Base-by-base conservation (phyloP, 306 rosid genomes). In the Sechiopsis laciniata region DNA sequence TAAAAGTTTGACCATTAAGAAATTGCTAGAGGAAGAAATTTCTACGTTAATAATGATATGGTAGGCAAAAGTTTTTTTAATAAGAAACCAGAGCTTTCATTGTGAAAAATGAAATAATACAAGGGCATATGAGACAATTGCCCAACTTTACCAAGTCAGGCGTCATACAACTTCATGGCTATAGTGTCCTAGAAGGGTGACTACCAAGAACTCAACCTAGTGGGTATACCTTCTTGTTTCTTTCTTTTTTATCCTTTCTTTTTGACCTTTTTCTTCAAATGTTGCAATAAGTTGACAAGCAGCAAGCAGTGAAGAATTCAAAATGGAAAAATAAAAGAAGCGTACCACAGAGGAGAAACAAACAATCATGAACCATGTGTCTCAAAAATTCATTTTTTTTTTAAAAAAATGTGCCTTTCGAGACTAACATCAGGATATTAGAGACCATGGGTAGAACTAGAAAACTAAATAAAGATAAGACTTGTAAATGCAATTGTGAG, bases 381-480 rank as follows among this genome's bases (percentile, higher is more conserved):
- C 48, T 8, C 48, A 70, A 16, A 15, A 26, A 51, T 32, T 32
- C 37, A 26, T 26, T 32, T 32, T 32, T 26, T 32, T 32, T 32
- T 32, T 1, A 32, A 32, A 32, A 32, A 32, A 32, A 32, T 32
- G 37, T 32, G 37, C 5, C 37, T 32, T 32, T 32, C 4, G 37
- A 32, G 37, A 32, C 37, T 32, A 32, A 32, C 15, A 32, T 15
- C 11, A 22, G 24, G 16, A 69, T 51, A 8, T 45, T 4, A 8
- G 17, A 69, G 74, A 70, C 40, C 59, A 48, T 48, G 20, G 57
- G 40, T 21, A 54, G 64, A 72, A 32, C 0, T 29, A 53, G 64
- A 68, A 66, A 48, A 7, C 50, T 62, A 66, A 2, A 66, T 19
- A 66, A 19, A 42, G 2, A 58, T 3, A 58, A 58, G 32, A 19